Percentiles rank a stretch among this genome's conserved stretches.
Conservation (phyloP, 345 rosid species). For the Rhodamnia argentea region DNA sequence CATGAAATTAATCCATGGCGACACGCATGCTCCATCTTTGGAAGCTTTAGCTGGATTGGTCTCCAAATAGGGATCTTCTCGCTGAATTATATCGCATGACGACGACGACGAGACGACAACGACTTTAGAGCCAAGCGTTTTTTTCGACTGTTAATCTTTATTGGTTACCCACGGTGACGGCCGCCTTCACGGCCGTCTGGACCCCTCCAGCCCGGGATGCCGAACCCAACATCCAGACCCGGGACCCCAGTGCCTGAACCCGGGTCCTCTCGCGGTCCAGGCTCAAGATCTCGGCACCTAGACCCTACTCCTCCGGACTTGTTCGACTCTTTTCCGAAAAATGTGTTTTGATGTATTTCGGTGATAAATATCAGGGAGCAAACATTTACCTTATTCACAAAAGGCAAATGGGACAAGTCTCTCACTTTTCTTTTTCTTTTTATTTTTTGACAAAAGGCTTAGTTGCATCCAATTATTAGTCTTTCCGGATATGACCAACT, state of each 20-base stretch:
- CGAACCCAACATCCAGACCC: too few relatives aligned
- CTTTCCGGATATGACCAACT: background rate
- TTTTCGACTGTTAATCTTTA: too few relatives aligned
- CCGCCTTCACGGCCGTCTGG: too few relatives aligned
- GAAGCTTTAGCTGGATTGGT: background rate
- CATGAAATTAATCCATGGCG: background rate
- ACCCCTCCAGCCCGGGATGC: too few relatives aligned
- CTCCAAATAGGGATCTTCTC: background rate
- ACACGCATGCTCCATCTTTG: background rate
- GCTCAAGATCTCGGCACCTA: background rate
- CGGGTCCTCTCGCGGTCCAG: background rate
- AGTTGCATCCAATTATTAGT: background rate
- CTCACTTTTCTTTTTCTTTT: too few relatives aligned
- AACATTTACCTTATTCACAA: background rate
- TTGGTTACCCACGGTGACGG: too few relatives aligned
- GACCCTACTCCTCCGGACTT: background rate
- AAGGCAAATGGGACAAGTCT: background rate
- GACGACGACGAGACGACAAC: too few relatives aligned
- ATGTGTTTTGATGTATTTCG: background rate
- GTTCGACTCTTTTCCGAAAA: background rate
- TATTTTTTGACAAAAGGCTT: background rate
- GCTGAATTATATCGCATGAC: too few relatives aligned
- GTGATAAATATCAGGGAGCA: background rate
- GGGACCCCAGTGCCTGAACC: background rate
- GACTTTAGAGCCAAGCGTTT: too few relatives aligned